These are phyloP conservation scores for Aureobasidium sp. DNA, from an alignment of 2,329 filamentous ascomycete species.

Conservation along the genomic window DNA sequence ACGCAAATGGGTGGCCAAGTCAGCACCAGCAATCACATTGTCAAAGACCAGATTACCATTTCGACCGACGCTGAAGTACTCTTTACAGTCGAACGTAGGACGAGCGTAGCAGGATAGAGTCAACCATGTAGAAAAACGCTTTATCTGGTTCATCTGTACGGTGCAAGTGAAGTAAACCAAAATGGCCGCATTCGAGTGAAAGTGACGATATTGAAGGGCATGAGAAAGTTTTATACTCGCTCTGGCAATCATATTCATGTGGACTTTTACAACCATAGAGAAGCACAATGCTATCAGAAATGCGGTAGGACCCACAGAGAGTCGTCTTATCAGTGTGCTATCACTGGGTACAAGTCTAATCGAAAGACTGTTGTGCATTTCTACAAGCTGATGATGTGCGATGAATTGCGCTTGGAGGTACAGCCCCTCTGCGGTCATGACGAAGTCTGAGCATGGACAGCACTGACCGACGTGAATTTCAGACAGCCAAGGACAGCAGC, in stretches of 20 bases:
- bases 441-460: not conserved
- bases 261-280: not conserved
- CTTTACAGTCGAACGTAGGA: conserved; percentile 39
- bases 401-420: not conserved
- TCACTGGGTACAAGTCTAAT: too few species aligned
- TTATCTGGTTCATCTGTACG: too few species aligned
- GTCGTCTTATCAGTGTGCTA: too few species aligned
- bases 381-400: not conserved
- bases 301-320: too few species aligned
- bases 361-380: too few species aligned
- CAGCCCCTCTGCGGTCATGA: not conserved
- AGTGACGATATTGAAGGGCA: not conserved
- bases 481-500: not conserved
- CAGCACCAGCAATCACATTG: conserved; percentile 45
- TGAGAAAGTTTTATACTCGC: not conserved
- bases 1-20: conserved; percentile 47
- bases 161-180: too few species aligned
- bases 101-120: not conserved
- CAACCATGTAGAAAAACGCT: too few species aligned
- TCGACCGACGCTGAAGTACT: conserved; percentile 38
- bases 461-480: not conserved
- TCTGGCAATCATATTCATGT: not conserved
- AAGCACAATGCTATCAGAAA: too few species aligned
- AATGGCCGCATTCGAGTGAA: not conserved
- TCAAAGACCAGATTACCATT: conserved; percentile 34